These are phyloP conservation scores for Kodamaea leandrae DNA, from an alignment of 805 yeast genomes.

Conservation along the genomic window DNA sequence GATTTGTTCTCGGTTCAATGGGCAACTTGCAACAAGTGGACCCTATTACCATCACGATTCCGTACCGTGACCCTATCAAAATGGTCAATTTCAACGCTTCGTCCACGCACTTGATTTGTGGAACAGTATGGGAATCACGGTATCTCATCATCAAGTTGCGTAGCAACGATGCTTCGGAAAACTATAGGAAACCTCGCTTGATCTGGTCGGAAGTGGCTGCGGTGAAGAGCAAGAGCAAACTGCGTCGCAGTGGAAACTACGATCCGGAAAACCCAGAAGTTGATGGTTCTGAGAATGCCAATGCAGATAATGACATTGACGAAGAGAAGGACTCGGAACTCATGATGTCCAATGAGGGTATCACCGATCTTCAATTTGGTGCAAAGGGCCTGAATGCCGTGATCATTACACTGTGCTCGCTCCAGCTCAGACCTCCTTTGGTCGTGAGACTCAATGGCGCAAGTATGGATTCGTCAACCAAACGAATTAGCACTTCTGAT, in stretches of 20 bases:
- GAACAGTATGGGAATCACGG: slow-evolving; percentile 75
- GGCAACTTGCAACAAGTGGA: slow-evolving; percentile 33
- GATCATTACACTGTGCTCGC: slow-evolving; percentile 37
- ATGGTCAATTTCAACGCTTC: slow-evolving; percentile 70
- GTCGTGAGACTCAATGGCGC: slow-evolving; percentile 41
- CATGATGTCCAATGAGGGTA: slow-evolving; percentile 79
- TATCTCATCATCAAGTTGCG: slow-evolving; percentile 70
- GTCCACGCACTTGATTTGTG: slow-evolving; percentile 68
- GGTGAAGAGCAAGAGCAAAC: slow-evolving; percentile 3
- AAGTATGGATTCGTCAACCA: slow-evolving; percentile 41
- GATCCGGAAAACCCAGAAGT: not conserved
- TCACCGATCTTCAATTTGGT: slow-evolving; percentile 71
- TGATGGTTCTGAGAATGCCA: not conserved
- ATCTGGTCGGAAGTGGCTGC: slow-evolving; percentile 33
- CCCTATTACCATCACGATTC: slow-evolving; percentile 73
- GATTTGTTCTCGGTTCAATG: slow-evolving; percentile 16
- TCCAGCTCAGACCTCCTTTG: slow-evolving; percentile 32
- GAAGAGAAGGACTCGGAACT: slow-evolving; percentile 20
- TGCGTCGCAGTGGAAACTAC: slow-evolving; percentile 1
- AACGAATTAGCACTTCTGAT: slow-evolving; percentile 12
- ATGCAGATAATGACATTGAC: slow-evolving; percentile 7
- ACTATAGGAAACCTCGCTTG: slow-evolving; percentile 37
- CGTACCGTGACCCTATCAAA: slow-evolving; percentile 83
- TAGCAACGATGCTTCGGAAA: slow-evolving; percentile 48
- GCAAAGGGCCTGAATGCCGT: slow-evolving; percentile 32